Percentiles rank a stretch among this genome's conserved stretches.
Evolutionary conservation across 148 eudicot genomes (phyloP).

Genomic region (Arbutus unedo): DNA sequence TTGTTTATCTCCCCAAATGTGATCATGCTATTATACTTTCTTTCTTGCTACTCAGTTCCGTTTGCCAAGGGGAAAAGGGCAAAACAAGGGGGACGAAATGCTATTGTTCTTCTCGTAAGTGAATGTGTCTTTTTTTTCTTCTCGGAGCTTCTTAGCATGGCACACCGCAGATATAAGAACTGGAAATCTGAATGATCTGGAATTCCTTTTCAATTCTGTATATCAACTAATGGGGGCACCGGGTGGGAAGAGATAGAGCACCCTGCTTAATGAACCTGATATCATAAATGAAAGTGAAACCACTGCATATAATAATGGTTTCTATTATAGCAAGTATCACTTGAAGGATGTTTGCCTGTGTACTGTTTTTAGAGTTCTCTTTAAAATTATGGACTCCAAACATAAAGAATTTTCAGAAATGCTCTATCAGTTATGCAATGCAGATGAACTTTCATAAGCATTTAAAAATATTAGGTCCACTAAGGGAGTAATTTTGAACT

Average conservation of each 20-base stretch:
- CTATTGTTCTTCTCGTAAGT: background rate
- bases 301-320: background rate
- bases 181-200: too few relatives aligned
- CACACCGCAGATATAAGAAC: background rate
- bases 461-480: too few relatives aligned
- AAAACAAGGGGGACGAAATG: background rate
- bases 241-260: too few relatives aligned
- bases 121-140: background rate
- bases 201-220: too few relatives aligned
- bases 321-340: background rate
- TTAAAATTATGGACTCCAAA: too few relatives aligned
- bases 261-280: background rate
- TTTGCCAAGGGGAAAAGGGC: background rate
- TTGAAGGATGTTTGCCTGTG: background rate
- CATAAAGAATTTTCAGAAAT: too few relatives aligned
- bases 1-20: background rate
- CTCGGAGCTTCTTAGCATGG: background rate
- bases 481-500: too few relatives aligned
- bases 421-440: too few relatives aligned
- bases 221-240: too few relatives aligned
- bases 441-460: too few relatives aligned
- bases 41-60: background rate
- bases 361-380: too few relatives aligned
- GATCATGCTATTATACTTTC: background rate
- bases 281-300: background rate